Evolutionary conservation across 441 rosid genomes (phyloP), one percentile per base, ranked within the genome.

Genomic region (Erysimum pusillum): DNA sequence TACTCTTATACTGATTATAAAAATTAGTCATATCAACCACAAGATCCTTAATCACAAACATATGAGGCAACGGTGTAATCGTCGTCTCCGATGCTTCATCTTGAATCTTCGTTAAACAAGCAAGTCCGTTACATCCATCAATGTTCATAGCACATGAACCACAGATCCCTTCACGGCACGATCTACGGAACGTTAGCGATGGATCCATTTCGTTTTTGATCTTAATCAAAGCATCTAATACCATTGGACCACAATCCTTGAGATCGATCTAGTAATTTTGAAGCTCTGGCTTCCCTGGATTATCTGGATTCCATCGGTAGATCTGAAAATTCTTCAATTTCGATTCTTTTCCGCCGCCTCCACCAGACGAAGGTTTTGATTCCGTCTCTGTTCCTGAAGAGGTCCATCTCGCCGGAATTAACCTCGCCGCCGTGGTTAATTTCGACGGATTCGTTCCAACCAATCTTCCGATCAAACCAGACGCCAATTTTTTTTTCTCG

Each of bases 81-180:
- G 85, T 92, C 15, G 91, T 67, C 17, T 49, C 80, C 2, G 83
- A 13, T 0, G 80, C 12, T 1, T 83, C 87, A 0, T 89, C 76
- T 9, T 82, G 20, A 72, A 96, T 96, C 90, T 89, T 92, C 13
- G 98, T 93, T 8, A 96, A 81, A 71, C 98, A 96, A 4, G 99
- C 99, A 2, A 96, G 85, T 7, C 98, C 97, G 46, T 96, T 93
- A 72, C 97, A 88, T 28, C 99, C 99, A 73, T 96, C 94, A 61
- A 96, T 96, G 83, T 90, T 95, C 99, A 95, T 95, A 3, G 99
- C 97, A 71, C 99, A 91, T n/a, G 98, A 95, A 5, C 99, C 98
- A 58, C 98, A 93, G 25, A 96, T 96, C 3, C 99, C 99, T 80
- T 96, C 98, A 4, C 99, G 90, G 85, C 98, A 96, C 2, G 99